Evolutionary conservation across 2,329 filamentous ascomycete species (phyloP), one percentile per base, ranked within the genome.

Genomic region (Xylariaceae sp.): DNA sequence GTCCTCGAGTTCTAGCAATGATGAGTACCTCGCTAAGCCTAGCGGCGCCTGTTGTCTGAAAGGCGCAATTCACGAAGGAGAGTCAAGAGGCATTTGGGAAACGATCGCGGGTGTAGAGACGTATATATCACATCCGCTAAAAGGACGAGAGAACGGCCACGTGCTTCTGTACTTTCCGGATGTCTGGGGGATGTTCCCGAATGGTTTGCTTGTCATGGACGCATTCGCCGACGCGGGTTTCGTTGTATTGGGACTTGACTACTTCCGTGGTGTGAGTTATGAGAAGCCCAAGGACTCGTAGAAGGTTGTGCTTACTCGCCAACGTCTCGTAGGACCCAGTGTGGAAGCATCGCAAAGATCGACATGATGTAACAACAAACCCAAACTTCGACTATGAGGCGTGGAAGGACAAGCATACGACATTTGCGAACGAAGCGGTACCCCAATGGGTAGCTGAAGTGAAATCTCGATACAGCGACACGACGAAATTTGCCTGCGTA

Each of bases 161-260:
- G 60, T 76, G 31, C 47, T 77, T 5, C 61, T 77, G 3, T 77
- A 75, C 61, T 76, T 74, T 57, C 73, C 74, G 0, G 74, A 76
- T 51, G 70, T 75, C 5, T 75, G 66, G 64, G 74, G 74, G 10
- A 65, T 77, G 56, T 75, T 70, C 53, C 66, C 61, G 11, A 77
- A 77, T 45, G 70, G 67, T 1, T 59, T 72, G 19, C 63, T 76
- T n/a, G 58, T 76, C 36, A 76, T 77, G 72, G 74, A 77, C 57
- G 73, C 59, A 2, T 75, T 76, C 54, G 72, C 73, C 11, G 70
- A 74, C 50, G 69, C 70, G 7, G 74, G 75, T 1, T 77, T 74
- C 55, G 55, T 67, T 9, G 69, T 71, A 1, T 53, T 77, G 17
- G 74, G 74, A 1, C 52, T 75, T 14, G 75, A 77, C 48, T 77